phyloP scores from a whole-genome alignment of 2,329 filamentous ascomycete species.

The Fusarium newnesense region DNA sequence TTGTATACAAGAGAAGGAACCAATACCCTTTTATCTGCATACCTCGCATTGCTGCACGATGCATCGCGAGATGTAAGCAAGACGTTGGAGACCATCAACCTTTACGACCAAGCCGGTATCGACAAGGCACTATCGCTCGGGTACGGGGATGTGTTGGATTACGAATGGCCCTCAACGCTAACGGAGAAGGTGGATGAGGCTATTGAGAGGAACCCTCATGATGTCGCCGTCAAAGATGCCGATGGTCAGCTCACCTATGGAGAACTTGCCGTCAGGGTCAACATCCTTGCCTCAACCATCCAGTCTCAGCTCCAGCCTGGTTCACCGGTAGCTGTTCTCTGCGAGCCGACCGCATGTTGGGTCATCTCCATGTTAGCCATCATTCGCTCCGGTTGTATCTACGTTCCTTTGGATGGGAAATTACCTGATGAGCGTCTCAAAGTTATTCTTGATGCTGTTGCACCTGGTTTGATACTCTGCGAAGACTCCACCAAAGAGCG shows the following conservation, averaged over 20 bases:
- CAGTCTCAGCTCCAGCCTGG: neutral
- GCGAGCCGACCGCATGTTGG: neutral
- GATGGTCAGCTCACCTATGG: neutral
- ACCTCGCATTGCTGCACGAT: neutral
- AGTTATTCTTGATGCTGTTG: neutral
- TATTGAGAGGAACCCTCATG: rapidly evolving
- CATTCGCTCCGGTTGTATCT: neutral
- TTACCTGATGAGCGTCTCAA: neutral
- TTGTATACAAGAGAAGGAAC: neutral
- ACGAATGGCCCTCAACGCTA: neutral
- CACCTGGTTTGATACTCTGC: neutral
- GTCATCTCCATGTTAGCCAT: neutral
- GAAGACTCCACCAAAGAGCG: neutral
- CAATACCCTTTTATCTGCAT: neutral
- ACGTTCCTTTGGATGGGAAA: neutral
- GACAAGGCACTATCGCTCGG: neutral
- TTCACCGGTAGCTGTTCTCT: neutral
- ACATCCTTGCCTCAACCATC: rapidly evolving
- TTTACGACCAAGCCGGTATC: neutral
- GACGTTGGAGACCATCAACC: neutral
- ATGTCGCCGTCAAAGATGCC: neutral
- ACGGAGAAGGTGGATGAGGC: neutral
- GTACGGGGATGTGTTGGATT: neutral
- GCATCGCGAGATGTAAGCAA: neutral
- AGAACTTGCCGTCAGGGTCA: neutral